Percentiles rank a stretch among this genome's conserved stretches.
Conservation (phyloP, 139 green algal genomes). For the Coccomyxa sp. region DNA sequence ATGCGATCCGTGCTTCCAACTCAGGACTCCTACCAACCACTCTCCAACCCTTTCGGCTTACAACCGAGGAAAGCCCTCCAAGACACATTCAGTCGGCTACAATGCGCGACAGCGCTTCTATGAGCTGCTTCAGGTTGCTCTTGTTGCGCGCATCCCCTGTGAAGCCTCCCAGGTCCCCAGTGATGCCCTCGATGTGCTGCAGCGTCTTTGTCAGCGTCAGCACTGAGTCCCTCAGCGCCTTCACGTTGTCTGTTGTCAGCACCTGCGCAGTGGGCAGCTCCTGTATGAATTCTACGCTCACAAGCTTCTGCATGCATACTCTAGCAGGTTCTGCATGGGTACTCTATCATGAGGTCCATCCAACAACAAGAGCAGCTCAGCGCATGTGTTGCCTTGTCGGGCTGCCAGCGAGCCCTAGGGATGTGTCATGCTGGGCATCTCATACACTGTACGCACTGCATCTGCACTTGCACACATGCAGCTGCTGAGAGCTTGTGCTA, state of each 20-base stretch:
- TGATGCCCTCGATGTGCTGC: slow-evolving; percentile 73
- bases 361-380: too few species aligned
- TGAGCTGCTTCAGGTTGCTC: slow-evolving; percentile 79
- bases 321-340: background rate
- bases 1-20: too few species aligned
- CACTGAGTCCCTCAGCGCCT: slow-evolving; percentile 67
- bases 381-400: too few species aligned
- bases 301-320: background rate
- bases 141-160: slow-evolving; percentile 72
- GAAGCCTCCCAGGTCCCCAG: slow-evolving; percentile 61
- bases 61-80: too few species aligned
- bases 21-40: too few species aligned
- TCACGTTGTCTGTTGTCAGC: slow-evolving; percentile 90
- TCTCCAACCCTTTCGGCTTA: too few species aligned
- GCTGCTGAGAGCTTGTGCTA: background rate
- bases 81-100: slow-evolving; percentile 67
- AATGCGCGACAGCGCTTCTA: slow-evolving; percentile 77
- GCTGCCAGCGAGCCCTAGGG: background rate
- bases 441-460: too few species aligned
- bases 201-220: slow-evolving; percentile 70
- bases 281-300: background rate
- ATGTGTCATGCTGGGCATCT: too few species aligned
- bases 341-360: too few species aligned
- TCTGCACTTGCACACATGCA: background rate
- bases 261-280: slow-evolving; percentile 35